Conservation (phyloP, 371 early-diverging fungal species). For the Lichtheimia corymbifera region DNA sequence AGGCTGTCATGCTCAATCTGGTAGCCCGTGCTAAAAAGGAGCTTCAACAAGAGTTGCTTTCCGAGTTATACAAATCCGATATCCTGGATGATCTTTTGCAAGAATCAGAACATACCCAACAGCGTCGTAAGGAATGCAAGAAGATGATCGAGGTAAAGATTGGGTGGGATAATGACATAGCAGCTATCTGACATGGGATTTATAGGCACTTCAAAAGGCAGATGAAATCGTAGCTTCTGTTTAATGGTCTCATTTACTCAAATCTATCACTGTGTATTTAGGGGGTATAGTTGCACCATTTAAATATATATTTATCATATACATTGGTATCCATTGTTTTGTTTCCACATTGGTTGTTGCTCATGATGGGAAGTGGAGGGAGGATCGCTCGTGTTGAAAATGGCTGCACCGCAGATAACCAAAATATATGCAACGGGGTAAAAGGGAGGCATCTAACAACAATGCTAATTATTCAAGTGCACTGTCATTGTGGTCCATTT, state of each 20-base stretch:
- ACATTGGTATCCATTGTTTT: not conserved
- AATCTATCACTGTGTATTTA: not conserved
- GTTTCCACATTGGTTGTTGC: not conserved
- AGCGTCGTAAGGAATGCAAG: slow-evolving; percentile 93
- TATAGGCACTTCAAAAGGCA: slow-evolving; percentile 59
- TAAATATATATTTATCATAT: not conserved
- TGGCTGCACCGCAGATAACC: slow-evolving; percentile 29
- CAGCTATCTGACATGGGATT: not conserved
- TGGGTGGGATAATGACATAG: too few species aligned
- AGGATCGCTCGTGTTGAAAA: slow-evolving; percentile 29
- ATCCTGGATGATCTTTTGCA: slow-evolving; percentile 89
- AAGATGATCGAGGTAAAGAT: slow-evolving; percentile 89
- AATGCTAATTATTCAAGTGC: not conserved
- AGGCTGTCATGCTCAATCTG: slow-evolving; percentile 98
- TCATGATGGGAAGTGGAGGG: slow-evolving; percentile 8
- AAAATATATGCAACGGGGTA: slow-evolving; percentile 43
- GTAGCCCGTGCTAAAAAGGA: slow-evolving; percentile 90
- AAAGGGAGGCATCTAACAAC: slow-evolving; percentile 33
- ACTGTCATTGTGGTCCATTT: not conserved
- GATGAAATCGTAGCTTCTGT: slow-evolving; percentile 83
- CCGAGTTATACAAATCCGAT: slow-evolving; percentile 95
- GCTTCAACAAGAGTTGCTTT: slow-evolving; percentile 93
- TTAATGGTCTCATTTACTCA: slow-evolving; percentile 17
- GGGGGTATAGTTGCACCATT: not conserved
- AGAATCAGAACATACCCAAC: slow-evolving; percentile 91